Base-by-base conservation (phyloP, 495 filamentous ascomycete genomes). In the Aspergillus carlsbadensis region DNA sequence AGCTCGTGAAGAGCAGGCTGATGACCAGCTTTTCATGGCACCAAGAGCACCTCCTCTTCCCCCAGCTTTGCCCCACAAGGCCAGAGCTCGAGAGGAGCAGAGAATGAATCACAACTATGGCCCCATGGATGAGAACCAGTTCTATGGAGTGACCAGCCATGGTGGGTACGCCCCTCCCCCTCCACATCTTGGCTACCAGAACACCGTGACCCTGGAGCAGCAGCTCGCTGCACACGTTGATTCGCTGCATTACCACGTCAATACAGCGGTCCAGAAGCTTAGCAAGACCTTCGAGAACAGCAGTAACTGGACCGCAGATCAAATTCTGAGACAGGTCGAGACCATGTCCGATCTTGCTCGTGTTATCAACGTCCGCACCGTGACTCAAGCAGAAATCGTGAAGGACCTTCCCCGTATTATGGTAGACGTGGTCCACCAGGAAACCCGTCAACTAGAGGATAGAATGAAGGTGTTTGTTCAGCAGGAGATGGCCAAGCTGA, bases 131-230 rank as follows among this genome's bases (percentile, higher is more conserved):
- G 41, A 58, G 0, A 15, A 15, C 4, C 31, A 33, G 6, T 50
- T 48, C 26, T 54, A 44, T 17, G 63, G 48, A 33, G 21, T 49
- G 31, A 66, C 63, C 15, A 63, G 52, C 24, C 57, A 62, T 45
- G 66, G 63, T 13, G 63, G 63, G 10, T 64, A 57, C 42, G 66
- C 63, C 18, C 66, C 66, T 35, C 29, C 66, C 11, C 63, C 66
- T 13, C 66, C 66, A 6, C 50, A 59, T 6, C 61, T 58, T 15
- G 52, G 40, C 35, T 69, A 69, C 41, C 61, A 61, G 18, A 69
- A 66, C 57, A 69, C 61, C 10, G 31, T 50, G n/a, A 52, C 66
- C 2, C 47, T 69, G 35, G 66, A 63, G 36, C 53, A 66, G 35
- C 59, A 66, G 41, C 36, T 66, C n/a, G 29, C 49, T 5, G 20